Evolutionary conservation across 495 filamentous ascomycete genomes (phyloP), one percentile per base, ranked within the genome.

Genomic region (Xylaria grammica): DNA sequence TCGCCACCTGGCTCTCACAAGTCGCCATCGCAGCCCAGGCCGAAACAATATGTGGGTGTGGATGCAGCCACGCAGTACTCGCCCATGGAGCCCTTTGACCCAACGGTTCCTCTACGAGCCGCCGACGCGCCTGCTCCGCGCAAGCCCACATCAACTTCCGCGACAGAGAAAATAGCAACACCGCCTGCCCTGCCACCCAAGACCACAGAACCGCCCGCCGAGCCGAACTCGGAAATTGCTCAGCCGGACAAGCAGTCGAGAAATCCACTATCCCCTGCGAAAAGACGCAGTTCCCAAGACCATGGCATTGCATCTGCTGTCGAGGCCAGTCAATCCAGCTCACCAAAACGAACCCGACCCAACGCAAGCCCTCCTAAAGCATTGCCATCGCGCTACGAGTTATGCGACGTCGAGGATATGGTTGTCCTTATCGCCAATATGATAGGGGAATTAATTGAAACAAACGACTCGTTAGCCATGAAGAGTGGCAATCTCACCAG

Each of bases 371-470:
- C 79, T 24, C 69, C 86, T 22, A 97, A 93, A 75, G 60, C 87
- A 26, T 80, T 99, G 74, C 93, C 95, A 6, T 70, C 78, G 36
- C 77, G 82, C 68, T 99, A 99, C 76, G 91, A 95, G 68, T 75
- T 83, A 26, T 94, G 91, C 67, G 84, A 91, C 53, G 85, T 90
- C 19, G 88, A 90, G 67, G 92, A 97, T 76, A 82, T 99, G 67
- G 95, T 96, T 7, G 82, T 91, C 34, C 81, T 98, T 67, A 96
- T 99, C 63, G 87, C 93, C 53, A 93, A 94, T 73, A 97, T 99
- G 95, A 84, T 99, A 20, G 86, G 92, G 74, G 95, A 99, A 77
- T 82, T 99, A 20, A 93, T 99, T 68, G 88, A 90, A 60, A 90
- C 92, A 57, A 99, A 99, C 72, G 95, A 99, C 76, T 85, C 85